Base-by-base conservation (phyloP, 805 yeast genomes). In the Starmerella vaccinii region DNA sequence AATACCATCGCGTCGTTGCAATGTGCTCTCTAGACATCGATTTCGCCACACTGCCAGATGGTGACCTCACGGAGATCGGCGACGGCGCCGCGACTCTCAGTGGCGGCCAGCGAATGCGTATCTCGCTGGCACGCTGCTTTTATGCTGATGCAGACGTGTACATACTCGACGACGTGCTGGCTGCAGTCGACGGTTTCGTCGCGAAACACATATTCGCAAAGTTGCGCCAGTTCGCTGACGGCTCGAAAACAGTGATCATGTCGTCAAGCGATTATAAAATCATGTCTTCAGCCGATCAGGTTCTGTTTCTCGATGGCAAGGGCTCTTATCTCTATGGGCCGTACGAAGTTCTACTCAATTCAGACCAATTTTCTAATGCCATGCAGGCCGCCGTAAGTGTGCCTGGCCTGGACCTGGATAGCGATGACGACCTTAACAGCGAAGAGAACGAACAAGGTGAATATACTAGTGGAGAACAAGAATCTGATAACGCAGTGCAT, bases 121-220 rank as follows among this genome's bases (percentile, higher is more conserved):
- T 89, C 34, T 81, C 95, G 0, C 74, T 89, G 49, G 97, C 97
- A 0, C 77, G 97, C 65, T 95, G 97, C 15, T 94, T 89, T 9
- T 89, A 89, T 64, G 76, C 94, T 15, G 75, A 96, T 58, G 89
- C 95, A 2, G 96, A 88, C 62, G 77, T 88, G 34, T 86, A 84
- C 65, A 68, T 89, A 40, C 69, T 89, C 53, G 97, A 89, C 65
- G 97, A 89, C 66, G 81, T 90, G n/a, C 72, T 89, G 54, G 81
- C 90, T 64, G 96, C 97, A 24, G 96, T 89, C 44, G 97, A 89
- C 68, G 95, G 86, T 59, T 95, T 87, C 63, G 96, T 89, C 57
- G 88, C 95, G 12, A 79, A 76, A 59, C 89, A 84, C 61, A 71
- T 88, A 59, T 79, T 83, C 56, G 80, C 77, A 58, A 79, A 82